Base-by-base conservation (phyloP, 2,329 filamentous ascomycete genomes). In the Aureobasidium sp. region DNA sequence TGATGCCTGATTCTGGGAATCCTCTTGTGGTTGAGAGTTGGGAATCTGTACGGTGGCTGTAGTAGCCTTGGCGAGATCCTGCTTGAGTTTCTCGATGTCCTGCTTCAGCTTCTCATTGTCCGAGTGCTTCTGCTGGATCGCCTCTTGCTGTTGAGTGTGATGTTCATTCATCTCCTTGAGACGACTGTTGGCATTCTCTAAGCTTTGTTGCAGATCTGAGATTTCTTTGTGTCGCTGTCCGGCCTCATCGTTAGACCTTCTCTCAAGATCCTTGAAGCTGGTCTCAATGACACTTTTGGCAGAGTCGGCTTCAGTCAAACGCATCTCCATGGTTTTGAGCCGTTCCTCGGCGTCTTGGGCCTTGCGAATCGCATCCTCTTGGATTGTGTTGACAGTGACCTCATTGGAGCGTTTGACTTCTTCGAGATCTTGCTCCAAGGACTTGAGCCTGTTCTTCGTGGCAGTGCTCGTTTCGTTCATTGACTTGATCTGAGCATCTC, bases 31-130 rank as follows among this genome's bases (percentile, higher is more conserved):
- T 7, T 59, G 56, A 17, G 34, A 48, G 25, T 49, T 31, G 15
- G 44, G 17, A 17, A 45, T 31, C 11, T 44, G 9, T 11, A 29
- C 25, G 14, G 22, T 17, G 29, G 6, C 34, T 29, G 44, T 9
- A 15, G 1, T 14, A 29, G 56, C 31, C 8, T 49, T 48, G n/a
- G 31, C 20, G 20, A 41, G 44, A 5, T 39, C 22, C 11, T n/a
- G 42, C 42, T 58, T 48, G 31, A 58, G 31, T 14, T 37, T 58
- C 55, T 58, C 42, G 15, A 48, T 52, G 49, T 52, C 49, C 20
- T 37, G 48, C 48, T 52, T 52, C 31, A 37, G 20, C 31, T 37
- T 22, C 20, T 52, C n/a, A 25, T 14, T 29, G 0, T 47, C 31
- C 2, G 25, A 25, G 36, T 59, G 22, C 20, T 49, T 59, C 14